Evolutionary conservation across 805 yeast species (phyloP), one percentile per base, ranked within the genome.

Genomic region (Suhomyces canberraensis): DNA sequence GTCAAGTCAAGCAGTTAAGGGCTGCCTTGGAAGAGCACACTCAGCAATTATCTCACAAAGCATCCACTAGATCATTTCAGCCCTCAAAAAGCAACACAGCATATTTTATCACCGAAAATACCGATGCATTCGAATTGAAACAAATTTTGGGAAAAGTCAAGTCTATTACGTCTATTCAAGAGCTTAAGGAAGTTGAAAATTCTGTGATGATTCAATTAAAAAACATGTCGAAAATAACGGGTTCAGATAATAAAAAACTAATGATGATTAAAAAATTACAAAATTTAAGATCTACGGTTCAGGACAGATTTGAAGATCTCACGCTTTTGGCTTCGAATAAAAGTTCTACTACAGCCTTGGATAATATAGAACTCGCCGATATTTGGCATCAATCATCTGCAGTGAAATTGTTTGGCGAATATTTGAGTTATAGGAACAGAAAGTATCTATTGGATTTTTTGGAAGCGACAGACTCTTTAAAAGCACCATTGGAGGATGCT

Each of bases 1-100:
- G 75, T 25, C 87, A 85, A 50, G 95, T 89, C 1, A 76, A 81
- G 41, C 75, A 79, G 45, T 70, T 90, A 16, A 63, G 95, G 42
- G 77, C 73, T 16, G 84, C 86, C 1, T 61, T 89, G 24, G 82
- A 81, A 43, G 73, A 77, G 42, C 93, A 88, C 49, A 69, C 84
- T 1, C 36, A 41, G 5, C 48, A 39, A 16, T 20, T 43, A 8
- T 18, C 35, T 2, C 31, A 34, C 16, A 41, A 31, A 18, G 16
- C 33, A 9, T 33, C 41, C 2, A 15, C 16, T 8, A 16, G 16
- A 5, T 29, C 29, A 13, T 30, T 36, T 6, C 18, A 19, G 17
- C 22, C 14, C 22, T 29, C 16, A 21, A 26, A 22, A 8, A 15
- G 20, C 8, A 33, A 25, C 11, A 19, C 20, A 4, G 22, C 40